phyloP scores from a whole-genome alignment of 2,329 filamentous ascomycete species.

The Falciphora oryzae region DNA sequence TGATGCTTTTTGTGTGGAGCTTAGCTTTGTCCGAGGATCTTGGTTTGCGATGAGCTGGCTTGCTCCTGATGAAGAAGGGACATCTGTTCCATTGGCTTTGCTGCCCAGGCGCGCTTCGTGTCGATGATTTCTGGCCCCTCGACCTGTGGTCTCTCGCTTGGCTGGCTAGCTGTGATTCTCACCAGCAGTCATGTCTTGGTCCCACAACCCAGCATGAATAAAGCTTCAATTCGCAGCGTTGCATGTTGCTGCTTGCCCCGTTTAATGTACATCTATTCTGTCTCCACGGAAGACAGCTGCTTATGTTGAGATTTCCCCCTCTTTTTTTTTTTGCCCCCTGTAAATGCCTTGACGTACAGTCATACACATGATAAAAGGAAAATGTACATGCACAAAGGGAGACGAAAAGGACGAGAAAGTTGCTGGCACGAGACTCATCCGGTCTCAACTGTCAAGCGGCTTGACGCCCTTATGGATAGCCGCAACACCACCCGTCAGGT shows the following conservation, averaged over 20 bases:
- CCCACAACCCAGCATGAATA: not conserved
- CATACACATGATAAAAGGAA: not conserved
- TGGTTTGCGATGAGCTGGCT: no score
- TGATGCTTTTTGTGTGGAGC: not conserved
- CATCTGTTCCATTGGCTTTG: no score
- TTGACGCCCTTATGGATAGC: constrained; percentile 97
- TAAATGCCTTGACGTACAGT: not conserved
- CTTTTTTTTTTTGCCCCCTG: not conserved
- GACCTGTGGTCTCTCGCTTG: no score
- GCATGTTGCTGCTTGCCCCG: not conserved
- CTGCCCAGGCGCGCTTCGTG: no score
- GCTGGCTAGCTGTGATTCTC: no score
- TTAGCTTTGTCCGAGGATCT: no score
- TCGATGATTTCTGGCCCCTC: no score
- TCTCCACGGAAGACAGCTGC: not conserved
- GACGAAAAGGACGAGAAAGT: not conserved
- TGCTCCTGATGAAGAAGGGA: no score
- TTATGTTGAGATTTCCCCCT: not conserved
- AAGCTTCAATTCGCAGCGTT: not conserved
- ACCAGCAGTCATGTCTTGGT: not conserved
- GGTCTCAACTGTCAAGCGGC: constrained; percentile 37
- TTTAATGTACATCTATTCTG: not conserved
- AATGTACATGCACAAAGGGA: not conserved
- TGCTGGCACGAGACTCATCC: not conserved
- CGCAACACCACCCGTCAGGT: constrained; percentile 86